These are phyloP conservation scores for Naganishia vishniacii DNA, from an alignment of 768 basidiomycete species.

Conservation along the genomic window DNA sequence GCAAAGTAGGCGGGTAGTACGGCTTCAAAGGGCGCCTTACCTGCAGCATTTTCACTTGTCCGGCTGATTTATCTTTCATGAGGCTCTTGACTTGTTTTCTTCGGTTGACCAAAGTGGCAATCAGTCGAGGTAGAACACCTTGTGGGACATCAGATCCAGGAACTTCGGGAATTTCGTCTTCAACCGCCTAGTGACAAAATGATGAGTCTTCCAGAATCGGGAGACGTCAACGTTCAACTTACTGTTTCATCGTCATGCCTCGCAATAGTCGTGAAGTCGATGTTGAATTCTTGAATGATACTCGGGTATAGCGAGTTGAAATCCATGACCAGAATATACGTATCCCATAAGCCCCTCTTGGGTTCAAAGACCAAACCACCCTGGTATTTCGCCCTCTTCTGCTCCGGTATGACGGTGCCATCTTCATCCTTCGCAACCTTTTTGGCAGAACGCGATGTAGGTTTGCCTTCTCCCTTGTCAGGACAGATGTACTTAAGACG, in stretches of 20 bases:
- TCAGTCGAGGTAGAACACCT: constrained; percentile 92
- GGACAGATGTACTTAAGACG: constrained; percentile 91
- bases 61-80: constrained; percentile 76
- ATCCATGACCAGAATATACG: constrained; percentile 96
- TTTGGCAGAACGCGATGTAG: constrained; percentile 51
- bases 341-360: constrained; percentile 92
- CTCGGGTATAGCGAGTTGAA: constrained; percentile 99
- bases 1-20: not conserved
- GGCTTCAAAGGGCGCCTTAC: constrained; percentile 51
- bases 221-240: constrained; percentile 32
- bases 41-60: constrained; percentile 73
- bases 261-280: constrained; percentile 95
- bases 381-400: constrained; percentile 86
- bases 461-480: constrained; percentile 67
- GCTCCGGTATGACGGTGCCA: constrained; percentile 57
- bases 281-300: constrained; percentile 99
- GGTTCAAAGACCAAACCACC: constrained; percentile 97
- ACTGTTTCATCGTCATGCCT: constrained; percentile 53
- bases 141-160: constrained; percentile 65
- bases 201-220: not conserved
- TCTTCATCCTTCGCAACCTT: constrained; percentile 53
- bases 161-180: constrained; percentile 85
- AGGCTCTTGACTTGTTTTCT: constrained; percentile 83
- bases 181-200: constrained; percentile 53
- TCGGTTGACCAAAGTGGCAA: constrained; percentile 88